These are phyloP conservation scores for Lachancea nothofagi DNA, from an alignment of 805 yeast species.

Conservation along the genomic window DNA sequence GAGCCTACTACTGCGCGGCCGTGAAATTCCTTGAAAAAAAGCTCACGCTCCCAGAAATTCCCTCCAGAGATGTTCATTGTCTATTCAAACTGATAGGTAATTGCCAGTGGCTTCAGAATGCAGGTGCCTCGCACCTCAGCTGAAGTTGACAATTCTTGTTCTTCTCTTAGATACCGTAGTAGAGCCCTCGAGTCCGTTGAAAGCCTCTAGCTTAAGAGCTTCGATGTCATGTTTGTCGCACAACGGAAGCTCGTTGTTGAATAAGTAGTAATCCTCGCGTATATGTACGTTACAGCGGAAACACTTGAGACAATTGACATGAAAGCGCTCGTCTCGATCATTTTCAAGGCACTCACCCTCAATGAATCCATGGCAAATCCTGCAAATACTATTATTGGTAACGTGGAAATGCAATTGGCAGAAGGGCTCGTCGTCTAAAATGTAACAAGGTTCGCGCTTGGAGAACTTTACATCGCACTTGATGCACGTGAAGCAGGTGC, in stretches of 20 bases:
- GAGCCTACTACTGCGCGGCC: no score
- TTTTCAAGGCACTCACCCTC: conserved; percentile 89
- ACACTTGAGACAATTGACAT: conserved; percentile 67
- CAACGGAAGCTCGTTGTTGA: conserved; percentile 26
- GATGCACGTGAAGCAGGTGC: conserved; percentile 73
- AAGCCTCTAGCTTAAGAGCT: conserved; percentile 12
- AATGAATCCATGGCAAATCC: conserved; percentile 64
- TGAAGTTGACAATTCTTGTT: conserved; percentile 28
- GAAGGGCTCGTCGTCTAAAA: conserved; percentile 70
- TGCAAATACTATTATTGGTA: conserved; percentile 70
- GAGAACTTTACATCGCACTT: conserved; percentile 54
- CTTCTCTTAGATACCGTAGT: conserved; percentile 29
- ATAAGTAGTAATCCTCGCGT: conserved; percentile 44
- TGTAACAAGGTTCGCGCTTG: conserved; percentile 66
- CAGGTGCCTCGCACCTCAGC: no score
- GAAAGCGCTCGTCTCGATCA: conserved; percentile 67
- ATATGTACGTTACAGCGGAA: conserved; percentile 49
- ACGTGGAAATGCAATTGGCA: conserved; percentile 74
- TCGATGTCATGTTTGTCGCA: conserved; percentile 31
- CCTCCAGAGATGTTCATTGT: no score
- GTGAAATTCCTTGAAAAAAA: no score
- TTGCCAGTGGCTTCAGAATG: no score
- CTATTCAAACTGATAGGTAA: no score
- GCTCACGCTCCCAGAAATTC: background rate
- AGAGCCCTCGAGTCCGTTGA: conserved; percentile 7